Conservation (phyloP, 208 protist species). For the Tritrichomonas musculus region DNA sequence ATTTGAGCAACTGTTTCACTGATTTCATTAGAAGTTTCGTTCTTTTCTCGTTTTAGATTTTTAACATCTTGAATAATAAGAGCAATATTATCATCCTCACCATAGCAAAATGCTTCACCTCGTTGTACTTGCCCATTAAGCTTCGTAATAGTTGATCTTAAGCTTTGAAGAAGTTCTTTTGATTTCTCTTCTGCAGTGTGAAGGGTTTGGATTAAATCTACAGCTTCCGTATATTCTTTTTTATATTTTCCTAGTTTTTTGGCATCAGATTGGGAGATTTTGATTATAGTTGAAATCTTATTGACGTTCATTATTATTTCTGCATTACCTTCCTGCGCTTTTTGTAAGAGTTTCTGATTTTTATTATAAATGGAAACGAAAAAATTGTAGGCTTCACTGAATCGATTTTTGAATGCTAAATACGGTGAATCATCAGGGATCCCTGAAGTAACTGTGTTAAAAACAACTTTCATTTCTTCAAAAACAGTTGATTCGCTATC, state of each 20-base stretch:
- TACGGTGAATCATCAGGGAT: too few species aligned
- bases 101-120: background rate
- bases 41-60: background rate
- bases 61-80: background rate
- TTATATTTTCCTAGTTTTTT: background rate
- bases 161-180: background rate
- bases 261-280: too few species aligned
- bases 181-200: conserved; percentile 11
- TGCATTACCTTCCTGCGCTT: too few species aligned
- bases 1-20: background rate
- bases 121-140: background rate
- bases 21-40: background rate
- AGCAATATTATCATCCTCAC: background rate
- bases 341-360: too few species aligned
- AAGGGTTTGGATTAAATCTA: background rate
- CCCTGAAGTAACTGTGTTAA: too few species aligned
- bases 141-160: background rate
- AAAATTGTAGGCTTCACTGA: too few species aligned
- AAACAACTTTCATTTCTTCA: too few species aligned
- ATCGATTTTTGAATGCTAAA: too few species aligned
- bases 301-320: too few species aligned
- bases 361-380: too few species aligned
- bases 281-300: too few species aligned
- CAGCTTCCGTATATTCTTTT: background rate
- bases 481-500: too few species aligned